These are phyloP conservation scores for Aspergillus fischeri DNA, from an alignment of 2,329 filamentous ascomycete genomes.

Conservation along the genomic window DNA sequence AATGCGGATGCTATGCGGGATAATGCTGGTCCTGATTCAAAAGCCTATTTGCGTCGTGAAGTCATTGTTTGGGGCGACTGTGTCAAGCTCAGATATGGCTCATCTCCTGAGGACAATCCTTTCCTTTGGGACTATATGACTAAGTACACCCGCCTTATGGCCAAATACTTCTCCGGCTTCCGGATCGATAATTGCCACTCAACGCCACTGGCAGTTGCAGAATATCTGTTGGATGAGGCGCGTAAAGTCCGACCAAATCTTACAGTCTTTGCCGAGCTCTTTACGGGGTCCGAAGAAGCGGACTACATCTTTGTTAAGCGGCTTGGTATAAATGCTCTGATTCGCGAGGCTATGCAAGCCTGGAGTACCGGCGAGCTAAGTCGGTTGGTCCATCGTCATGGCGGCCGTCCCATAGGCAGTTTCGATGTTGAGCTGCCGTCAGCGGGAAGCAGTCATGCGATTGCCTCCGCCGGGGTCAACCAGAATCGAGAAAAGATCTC, in stretches of 20 bases:
- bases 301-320: conserved; percentile 95
- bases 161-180: conserved; percentile 91
- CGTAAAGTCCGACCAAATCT: conserved; percentile 80
- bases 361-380: conserved; percentile 95
- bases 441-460: conserved; percentile 50
- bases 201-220: conserved; percentile 88
- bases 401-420: conserved; percentile 89
- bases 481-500: conserved; percentile 61
- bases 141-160: conserved; percentile 83
- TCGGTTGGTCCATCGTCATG: conserved; percentile 86
- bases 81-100: conserved; percentile 91
- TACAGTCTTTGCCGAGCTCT: conserved; percentile 90
- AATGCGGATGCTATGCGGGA: conserved; percentile 90
- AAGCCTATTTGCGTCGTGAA: conserved; percentile 90
- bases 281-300: conserved; percentile 91
- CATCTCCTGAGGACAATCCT: conserved; percentile 74
- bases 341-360: conserved; percentile 96
- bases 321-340: conserved; percentile 83
- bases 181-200: conserved; percentile 98
- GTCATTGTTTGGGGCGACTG: conserved; percentile 99
- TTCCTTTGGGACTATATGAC: conserved; percentile 97
- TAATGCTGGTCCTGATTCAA: conserved; percentile 83
- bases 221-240: conserved; percentile 93
- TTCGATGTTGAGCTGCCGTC: conserved; percentile 90
- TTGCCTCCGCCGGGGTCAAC: conserved; percentile 29